These are phyloP conservation scores for Babjeviella inositovora DNA, from an alignment of 805 yeast species.

Conservation along the genomic window DNA sequence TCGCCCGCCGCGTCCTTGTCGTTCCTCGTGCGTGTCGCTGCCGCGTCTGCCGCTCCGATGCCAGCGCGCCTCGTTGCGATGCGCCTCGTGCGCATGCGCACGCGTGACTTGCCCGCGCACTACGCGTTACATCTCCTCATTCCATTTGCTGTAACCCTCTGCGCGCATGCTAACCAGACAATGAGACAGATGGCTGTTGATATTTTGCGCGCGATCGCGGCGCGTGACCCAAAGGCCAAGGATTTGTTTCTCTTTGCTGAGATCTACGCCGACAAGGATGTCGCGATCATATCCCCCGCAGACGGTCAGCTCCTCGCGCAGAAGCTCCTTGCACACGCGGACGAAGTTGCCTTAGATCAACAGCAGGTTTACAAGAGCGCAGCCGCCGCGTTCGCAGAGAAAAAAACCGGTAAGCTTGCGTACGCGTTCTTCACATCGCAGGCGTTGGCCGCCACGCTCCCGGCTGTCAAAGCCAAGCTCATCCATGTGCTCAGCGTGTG, in stretches of 20 bases:
- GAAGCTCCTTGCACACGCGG: slow-evolving; percentile 15
- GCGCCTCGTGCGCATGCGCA: slow-evolving; percentile 15
- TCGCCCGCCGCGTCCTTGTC: slow-evolving; percentile 30
- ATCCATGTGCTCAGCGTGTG: slow-evolving; percentile 19
- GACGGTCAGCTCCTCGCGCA: slow-evolving; percentile 36
- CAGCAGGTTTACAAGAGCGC: slow-evolving; percentile 22
- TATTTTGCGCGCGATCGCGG: slow-evolving; percentile 16
- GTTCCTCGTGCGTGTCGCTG: slow-evolving; percentile 38
- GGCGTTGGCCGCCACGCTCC: slow-evolving; percentile 31
- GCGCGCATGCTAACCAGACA: slow-evolving; percentile 29
- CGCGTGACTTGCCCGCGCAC: slow-evolving; percentile 15
- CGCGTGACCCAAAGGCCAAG: slow-evolving; percentile 14
- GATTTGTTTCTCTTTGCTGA: slow-evolving; percentile 33
- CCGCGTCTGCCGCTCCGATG: slow-evolving; percentile 42
- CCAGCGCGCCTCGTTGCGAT: slow-evolving; percentile 36
- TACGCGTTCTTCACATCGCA: slow-evolving; percentile 59
- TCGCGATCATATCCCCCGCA: slow-evolving; percentile 46
- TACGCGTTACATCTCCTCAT: slow-evolving; percentile 30
- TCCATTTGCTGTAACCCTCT: slow-evolving; percentile 40
- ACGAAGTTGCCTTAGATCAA: slow-evolving; percentile 32
- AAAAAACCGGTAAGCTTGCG: slow-evolving; percentile 36
- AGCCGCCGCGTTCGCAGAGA: slow-evolving; percentile 21
- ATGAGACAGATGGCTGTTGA: slow-evolving; percentile 29
- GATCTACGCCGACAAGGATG: slow-evolving; percentile 37
- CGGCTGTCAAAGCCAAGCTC: slow-evolving; percentile 37